These are phyloP conservation scores for Aphanomyces invadans DNA, from an alignment of 352 stramenopile genomes.

Conservation along the genomic window DNA sequence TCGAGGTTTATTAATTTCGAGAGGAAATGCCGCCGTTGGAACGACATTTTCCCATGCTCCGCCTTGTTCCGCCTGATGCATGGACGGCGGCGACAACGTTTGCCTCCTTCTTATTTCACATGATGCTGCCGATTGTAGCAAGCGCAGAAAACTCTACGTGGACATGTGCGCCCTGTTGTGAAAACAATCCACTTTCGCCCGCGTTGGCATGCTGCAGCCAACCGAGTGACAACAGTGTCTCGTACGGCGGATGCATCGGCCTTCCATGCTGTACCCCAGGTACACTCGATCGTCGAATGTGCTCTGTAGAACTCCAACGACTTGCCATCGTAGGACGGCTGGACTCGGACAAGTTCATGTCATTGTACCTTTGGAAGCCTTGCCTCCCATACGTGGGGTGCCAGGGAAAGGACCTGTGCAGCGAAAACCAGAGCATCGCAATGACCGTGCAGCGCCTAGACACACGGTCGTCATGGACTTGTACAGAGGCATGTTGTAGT, in stretches of 20 bases:
- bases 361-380: slow-evolving; percentile 70
- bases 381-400: slow-evolving; percentile 74
- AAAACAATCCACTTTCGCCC: not conserved
- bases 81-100: not conserved
- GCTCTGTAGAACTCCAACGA: not conserved
- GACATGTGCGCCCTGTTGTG: slow-evolving; percentile 5
- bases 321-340: slow-evolving; percentile 2
- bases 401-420: slow-evolving; percentile 24
- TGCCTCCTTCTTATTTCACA: not conserved
- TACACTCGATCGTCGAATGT: not conserved
- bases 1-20: not conserved
- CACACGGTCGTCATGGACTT: slow-evolving; percentile 42
- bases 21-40: not conserved
- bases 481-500: slow-evolving; percentile 58
- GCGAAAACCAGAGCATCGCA: slow-evolving; percentile 32
- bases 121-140: not conserved
- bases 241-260: slow-evolving; percentile 58
- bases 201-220: not conserved
- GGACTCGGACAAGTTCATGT: slow-evolving; percentile 37
- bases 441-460: slow-evolving; percentile 61
- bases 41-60: not conserved
- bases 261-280: slow-evolving; percentile 72
- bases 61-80: not conserved
- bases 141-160: not conserved
- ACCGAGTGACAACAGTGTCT: slow-evolving; percentile 9